Evolutionary conservation across 306 rosid genomes (phyloP).

Genomic region (Prosopis cineraria): DNA sequence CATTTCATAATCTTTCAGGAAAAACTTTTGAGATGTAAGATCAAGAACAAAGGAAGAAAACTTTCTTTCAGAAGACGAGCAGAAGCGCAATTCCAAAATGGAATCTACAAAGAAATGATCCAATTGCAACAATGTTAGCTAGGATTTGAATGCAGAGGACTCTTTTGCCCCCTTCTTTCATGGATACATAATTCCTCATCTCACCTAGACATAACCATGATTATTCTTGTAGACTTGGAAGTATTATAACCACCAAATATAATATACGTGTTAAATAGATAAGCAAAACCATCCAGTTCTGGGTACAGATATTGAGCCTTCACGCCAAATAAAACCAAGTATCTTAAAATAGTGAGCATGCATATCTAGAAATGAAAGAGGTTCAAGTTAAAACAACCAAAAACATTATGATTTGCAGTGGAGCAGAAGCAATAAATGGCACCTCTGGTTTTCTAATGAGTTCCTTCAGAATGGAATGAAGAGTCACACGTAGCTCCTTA

Average conservation of each 20-base stretch:
- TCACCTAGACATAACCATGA: background rate
- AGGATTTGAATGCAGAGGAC: background rate
- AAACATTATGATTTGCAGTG: slow-evolving; percentile 14
- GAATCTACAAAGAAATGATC: background rate
- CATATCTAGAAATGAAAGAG: slow-evolving; percentile 22
- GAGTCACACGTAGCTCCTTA: slow-evolving; percentile 82
- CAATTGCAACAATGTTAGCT: background rate
- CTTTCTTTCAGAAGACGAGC: background rate
- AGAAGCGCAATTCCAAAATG: background rate
- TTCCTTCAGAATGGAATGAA: slow-evolving; percentile 80
- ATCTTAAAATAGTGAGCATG: background rate
- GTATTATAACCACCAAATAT: slow-evolving; percentile 1
- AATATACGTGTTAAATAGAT: background rate
- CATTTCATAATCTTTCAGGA: background rate
- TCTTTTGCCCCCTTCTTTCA: background rate
- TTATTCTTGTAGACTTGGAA: slow-evolving; percentile 8
- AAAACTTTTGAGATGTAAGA: background rate
- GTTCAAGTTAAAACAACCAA: slow-evolving; percentile 15
- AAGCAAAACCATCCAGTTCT: slow-evolving; percentile 23
- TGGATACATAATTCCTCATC: background rate
- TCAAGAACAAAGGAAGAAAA: background rate
- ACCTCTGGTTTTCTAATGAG: slow-evolving; percentile 91
- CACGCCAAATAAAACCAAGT: background rate
- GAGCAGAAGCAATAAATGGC: slow-evolving; percentile 28
- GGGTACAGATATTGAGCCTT: background rate